These are phyloP conservation scores for Begonia fuchsioides DNA, from an alignment of 306 rosid species.

Conservation along the genomic window DNA sequence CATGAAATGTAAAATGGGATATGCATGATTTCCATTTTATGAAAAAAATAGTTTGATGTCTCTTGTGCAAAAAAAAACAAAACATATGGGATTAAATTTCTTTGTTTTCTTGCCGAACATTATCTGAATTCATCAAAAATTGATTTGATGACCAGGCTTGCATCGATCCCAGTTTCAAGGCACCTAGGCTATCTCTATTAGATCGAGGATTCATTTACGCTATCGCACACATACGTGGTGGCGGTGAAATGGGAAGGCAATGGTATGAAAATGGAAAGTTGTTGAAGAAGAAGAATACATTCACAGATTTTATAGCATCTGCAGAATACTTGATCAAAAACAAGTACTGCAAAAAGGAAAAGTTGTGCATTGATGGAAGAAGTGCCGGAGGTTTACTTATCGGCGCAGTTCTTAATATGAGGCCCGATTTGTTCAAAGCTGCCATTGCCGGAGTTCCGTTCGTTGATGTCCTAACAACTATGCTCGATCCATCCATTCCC, in stretches of 20 bases:
- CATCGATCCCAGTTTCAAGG: conserved; percentile 63
- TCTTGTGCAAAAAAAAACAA: no score
- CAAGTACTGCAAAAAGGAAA: conserved; percentile 62
- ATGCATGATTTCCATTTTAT: no score
- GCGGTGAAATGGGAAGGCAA: conserved; percentile 97
- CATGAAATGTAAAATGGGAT: no score
- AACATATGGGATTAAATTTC: no score
- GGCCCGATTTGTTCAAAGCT: conserved; percentile 92
- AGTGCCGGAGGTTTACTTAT: conserved; percentile 95
- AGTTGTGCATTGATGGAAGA: conserved; percentile 67
- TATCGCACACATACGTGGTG: conserved; percentile 89
- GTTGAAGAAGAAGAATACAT: conserved; percentile 74
- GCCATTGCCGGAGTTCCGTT: conserved; percentile 92
- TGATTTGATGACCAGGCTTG: conserved; percentile 36
- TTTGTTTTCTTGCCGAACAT: not conserved
- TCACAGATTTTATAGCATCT: conserved; percentile 78
- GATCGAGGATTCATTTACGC: conserved; percentile 79
- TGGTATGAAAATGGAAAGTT: conserved; percentile 96
- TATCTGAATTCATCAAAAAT: conserved; percentile 5
- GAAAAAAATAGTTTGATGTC: no score
- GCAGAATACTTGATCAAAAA: conserved; percentile 75
- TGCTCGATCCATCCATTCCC: conserved; percentile 96
- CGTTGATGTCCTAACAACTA: conserved; percentile 91
- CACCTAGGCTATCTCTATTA: conserved; percentile 71
- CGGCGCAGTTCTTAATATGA: conserved; percentile 94